Percentiles rank a stretch among this genome's conserved stretches.
Conservation (phyloP, 2,329 filamentous ascomycete genomes). For the Trichophyton rubrum region DNA sequence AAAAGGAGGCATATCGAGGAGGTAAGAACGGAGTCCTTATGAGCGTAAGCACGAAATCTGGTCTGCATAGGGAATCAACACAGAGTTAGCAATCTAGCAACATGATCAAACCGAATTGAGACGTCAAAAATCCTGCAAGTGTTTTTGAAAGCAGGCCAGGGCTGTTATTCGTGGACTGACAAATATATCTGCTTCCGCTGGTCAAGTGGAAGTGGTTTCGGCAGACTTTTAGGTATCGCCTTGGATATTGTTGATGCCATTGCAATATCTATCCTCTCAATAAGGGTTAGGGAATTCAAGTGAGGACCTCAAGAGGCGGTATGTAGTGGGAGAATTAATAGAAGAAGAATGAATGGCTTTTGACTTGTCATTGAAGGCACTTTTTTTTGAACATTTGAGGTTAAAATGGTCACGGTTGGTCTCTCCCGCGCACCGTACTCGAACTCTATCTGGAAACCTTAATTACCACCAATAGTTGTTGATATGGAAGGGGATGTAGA, state of each 20-base stretch:
- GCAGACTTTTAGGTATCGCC: not conserved
- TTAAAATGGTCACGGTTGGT: not conserved
- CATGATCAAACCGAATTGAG: not conserved
- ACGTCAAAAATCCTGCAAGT: not conserved
- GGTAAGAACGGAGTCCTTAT: conserved; percentile 60
- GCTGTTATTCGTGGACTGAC: conserved; percentile 21
- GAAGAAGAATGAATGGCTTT: not conserved
- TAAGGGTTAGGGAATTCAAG: not conserved
- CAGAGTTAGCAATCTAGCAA: not conserved
- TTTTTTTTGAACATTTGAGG: conserved; percentile 1
- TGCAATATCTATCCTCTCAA: not conserved
- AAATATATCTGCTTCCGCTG: conserved; percentile 35
- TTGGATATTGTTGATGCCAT: conserved; percentile 2
- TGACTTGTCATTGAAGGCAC: not conserved
- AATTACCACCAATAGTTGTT: not conserved
- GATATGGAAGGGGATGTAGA: not conserved
- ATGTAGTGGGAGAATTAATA: not conserved
- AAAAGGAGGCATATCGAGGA: conserved; percentile 75
- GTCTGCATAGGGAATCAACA: conserved; percentile 40
- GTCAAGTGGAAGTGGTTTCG: conserved; percentile 9
- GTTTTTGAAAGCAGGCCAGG: not conserved
- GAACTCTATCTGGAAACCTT: not conserved
- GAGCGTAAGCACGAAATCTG: conserved; percentile 68
- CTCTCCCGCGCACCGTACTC: not conserved
- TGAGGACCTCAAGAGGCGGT: not conserved